These are phyloP conservation scores for Phytophthora fragariae DNA, from an alignment of 352 stramenopile species.

Conservation along the genomic window DNA sequence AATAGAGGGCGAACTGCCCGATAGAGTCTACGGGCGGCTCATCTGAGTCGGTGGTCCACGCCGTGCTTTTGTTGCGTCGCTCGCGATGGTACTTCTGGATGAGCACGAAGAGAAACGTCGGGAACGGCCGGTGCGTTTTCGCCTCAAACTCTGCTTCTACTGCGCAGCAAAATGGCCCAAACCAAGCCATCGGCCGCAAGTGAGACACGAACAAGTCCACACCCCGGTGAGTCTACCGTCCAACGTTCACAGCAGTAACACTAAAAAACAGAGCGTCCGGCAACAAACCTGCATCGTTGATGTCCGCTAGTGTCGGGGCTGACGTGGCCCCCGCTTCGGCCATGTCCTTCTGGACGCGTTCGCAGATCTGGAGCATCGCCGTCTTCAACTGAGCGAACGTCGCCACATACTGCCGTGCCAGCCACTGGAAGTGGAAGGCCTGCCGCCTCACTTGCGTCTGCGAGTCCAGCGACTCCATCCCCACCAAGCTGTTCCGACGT, in stretches of 20 bases:
- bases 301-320: constrained; percentile 49
- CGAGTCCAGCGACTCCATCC: constrained; percentile 30
- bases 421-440: constrained; percentile 78
- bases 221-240: constrained; percentile 27
- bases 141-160: constrained; percentile 89
- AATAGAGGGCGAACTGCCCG: constrained; percentile 80
- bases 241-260: neutral
- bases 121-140: constrained; percentile 82
- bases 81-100: constrained; percentile 91
- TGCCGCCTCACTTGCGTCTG: constrained; percentile 51
- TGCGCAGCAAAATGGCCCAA: constrained; percentile 48
- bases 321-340: constrained; percentile 34
- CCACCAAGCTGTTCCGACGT: constrained; percentile 36
- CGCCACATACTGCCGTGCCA: constrained; percentile 70
- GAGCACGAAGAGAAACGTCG: constrained; percentile 72
- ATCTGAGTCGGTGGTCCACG: constrained; percentile 63
- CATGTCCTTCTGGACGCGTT: constrained; percentile 56
- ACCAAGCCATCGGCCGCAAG: constrained; percentile 27
- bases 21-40: constrained; percentile 85
- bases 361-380: constrained; percentile 58
- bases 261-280: constrained; percentile 2
- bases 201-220: constrained; percentile 33
- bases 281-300: constrained; percentile 66
- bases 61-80: constrained; percentile 52
- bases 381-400: constrained; percentile 62